Evolutionary conservation across 78 protist genomes (phyloP).

Genomic region (Monocercomonoides exilis): DNA sequence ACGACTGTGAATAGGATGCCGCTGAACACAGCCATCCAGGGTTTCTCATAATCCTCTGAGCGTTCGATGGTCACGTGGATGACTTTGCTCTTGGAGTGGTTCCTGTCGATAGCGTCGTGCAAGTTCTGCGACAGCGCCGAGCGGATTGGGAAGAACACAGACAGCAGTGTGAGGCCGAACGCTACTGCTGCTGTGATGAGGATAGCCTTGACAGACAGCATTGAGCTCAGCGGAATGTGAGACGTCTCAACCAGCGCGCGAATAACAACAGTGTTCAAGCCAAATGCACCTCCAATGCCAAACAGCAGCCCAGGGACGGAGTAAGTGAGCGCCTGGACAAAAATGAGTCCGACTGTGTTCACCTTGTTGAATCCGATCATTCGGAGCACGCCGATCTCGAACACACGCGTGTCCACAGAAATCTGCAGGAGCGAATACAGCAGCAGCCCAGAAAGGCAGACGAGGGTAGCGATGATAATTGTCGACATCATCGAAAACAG

Average conservation of each 20-base stretch:
- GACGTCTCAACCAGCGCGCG: background rate
- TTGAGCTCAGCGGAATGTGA: background rate
- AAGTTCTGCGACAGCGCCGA: background rate
- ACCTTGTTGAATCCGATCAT: constrained; percentile 40
- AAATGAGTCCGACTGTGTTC: constrained; percentile 53
- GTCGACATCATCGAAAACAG: background rate
- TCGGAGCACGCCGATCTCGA: constrained; percentile 81
- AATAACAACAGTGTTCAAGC: background rate
- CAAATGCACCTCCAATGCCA: constrained; percentile 54
- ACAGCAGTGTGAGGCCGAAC: background rate
- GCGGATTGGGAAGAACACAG: constrained; percentile 13
- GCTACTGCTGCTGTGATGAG: constrained; percentile 43
- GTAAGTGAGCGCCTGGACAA: constrained; percentile 56
- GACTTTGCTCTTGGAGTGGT: background rate
- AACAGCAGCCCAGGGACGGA: constrained; percentile 70
- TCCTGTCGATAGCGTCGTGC: background rate
- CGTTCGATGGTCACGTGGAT: constrained; percentile 1
- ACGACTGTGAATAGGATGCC: background rate
- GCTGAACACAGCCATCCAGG: too few species aligned
- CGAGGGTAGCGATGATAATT: constrained; percentile 52
- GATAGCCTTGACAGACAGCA: background rate
- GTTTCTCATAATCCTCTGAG: background rate
- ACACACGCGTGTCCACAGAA: constrained; percentile 71
- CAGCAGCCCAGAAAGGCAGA: constrained; percentile 53
- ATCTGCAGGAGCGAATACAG: constrained; percentile 77